A percentile compares a stretch with the other conserved stretches of the same genome.
phyloP scores from a whole-genome alignment of 2,329 filamentous ascomycete genomes.

The Dryadomyces sulphureus region DNA sequence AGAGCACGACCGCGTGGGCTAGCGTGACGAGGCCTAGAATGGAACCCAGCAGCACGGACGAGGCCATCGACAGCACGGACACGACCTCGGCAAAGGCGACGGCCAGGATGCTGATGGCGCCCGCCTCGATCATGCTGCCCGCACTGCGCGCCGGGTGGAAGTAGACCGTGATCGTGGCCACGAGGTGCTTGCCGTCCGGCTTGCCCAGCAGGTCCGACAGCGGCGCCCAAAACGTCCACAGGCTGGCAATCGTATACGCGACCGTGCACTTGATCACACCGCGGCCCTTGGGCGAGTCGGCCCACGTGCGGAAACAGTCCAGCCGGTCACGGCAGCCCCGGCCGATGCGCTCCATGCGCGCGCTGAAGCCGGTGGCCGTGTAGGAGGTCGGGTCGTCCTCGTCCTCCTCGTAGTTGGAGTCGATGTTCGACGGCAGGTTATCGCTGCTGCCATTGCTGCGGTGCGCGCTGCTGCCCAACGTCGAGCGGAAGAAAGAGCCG shows the following conservation, averaged over 20 bases:
- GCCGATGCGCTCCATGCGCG: conserved; percentile 1
- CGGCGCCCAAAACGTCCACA: conserved; percentile 68
- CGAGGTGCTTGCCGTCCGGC: conserved; percentile 85
- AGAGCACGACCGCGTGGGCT: conserved; percentile 64
- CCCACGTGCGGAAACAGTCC: conserved; percentile 39
- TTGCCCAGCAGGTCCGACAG: conserved; percentile 62
- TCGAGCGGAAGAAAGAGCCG: neutral
- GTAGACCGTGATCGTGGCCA: conserved; percentile 86
- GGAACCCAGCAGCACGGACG: conserved; percentile 63
- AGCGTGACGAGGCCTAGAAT: conserved; percentile 50
- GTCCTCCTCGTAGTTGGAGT: conserved; percentile 10
- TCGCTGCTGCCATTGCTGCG: conserved; percentile 8
- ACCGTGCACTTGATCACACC: conserved; percentile 83
- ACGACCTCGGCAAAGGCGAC: conserved; percentile 66
- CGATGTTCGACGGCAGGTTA: neutral
- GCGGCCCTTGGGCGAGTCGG: conserved; percentile 57
- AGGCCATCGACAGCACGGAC: conserved; percentile 74
- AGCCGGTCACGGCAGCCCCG: neutral
- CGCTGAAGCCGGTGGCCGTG: conserved; percentile 17
- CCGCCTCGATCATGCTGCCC: conserved; percentile 81
- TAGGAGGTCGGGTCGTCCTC: conserved; percentile 18
- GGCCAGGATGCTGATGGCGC: conserved; percentile 60
- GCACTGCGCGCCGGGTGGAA: conserved; percentile 80
- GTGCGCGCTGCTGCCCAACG: conserved; percentile 17
- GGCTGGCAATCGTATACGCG: conserved; percentile 73